Base-by-base conservation (phyloP, 495 filamentous ascomycete species). In the Xanthoparmelia taractica region DNA sequence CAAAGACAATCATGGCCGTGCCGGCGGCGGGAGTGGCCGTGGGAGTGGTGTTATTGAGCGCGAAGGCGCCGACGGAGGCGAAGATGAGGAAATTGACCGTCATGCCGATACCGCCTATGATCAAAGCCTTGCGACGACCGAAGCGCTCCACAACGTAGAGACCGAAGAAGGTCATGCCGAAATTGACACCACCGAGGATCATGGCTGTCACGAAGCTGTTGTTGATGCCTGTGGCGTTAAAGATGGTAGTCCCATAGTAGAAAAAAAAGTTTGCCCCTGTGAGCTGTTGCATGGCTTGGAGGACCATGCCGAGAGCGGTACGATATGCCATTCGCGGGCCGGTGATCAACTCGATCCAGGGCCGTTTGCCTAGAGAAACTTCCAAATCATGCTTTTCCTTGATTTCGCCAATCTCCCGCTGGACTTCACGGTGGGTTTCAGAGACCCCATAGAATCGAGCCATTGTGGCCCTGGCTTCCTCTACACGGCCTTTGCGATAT, bases 231-330 rank as follows among this genome's bases (percentile, higher is more conserved):
- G 87, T 84, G 40, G 85, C 82, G 31, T 76, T 67, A 76, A 92
- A 92, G 74, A 88, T 85, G 58, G 77, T 82, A 66, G 87, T 88
- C 55, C 88, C 87, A 72, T 89, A 92, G 76, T 91, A 91, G 77
- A 92, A 91, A 75, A 90, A 86, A 77, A 88, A 92, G 73, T 91
- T 91, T 63, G 36, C 55, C 2, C 80, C 80, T 0, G 80, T 83
- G 6, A 83, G 68, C 63, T 90, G 89, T 68, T 91, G 87, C 37
- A 88, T 79, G 13, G 84, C 83, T 73, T 92, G 89, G 10, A 94
- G 77, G 37, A 79, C 74, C 40, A 91, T 81, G 36, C 88, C 90
- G 1, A 92, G 78, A 25, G 84, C 31, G 2, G 84, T 87, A 61
- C 90, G 83, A 75, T 90, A 87, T 40, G 85, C 71, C 87, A 91